These are phyloP conservation scores for Plasmopara viticola DNA, from an alignment of 352 stramenopile genomes.

Conservation along the genomic window DNA sequence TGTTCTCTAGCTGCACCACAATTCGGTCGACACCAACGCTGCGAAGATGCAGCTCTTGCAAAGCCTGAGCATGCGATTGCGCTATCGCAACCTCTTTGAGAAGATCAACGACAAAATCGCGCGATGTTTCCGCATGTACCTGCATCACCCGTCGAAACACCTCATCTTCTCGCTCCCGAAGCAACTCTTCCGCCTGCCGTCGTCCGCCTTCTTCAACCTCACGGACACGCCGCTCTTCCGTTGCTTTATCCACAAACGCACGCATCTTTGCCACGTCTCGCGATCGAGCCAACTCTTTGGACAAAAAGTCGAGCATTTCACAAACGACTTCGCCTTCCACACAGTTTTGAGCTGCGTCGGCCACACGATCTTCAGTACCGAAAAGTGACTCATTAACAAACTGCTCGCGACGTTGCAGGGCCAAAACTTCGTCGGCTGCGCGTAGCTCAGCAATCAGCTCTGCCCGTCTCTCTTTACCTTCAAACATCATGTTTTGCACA, in stretches of 20 bases:
- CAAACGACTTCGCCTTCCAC: conserved; percentile 86
- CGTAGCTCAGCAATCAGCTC: conserved; percentile 88
- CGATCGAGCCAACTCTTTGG: conserved; percentile 82
- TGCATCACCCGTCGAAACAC: conserved; percentile 70
- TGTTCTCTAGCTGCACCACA: conserved; percentile 43
- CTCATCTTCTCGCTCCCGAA: conserved; percentile 78
- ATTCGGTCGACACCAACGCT: conserved; percentile 38
- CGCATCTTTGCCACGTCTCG: conserved; percentile 74
- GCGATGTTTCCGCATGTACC: conserved; percentile 74
- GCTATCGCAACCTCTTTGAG: conserved; percentile 50
- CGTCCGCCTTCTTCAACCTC: conserved; percentile 84
- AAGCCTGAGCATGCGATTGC: conserved; percentile 37
- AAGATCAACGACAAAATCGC: conserved; percentile 63
- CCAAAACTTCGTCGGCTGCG: conserved; percentile 47
- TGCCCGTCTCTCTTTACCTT: conserved; percentile 80
- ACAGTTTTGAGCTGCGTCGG: conserved; percentile 44
- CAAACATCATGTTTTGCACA: conserved; percentile 93
- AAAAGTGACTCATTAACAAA: conserved; percentile 11
- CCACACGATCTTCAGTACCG: conserved; percentile 33
- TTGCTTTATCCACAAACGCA: conserved; percentile 62
- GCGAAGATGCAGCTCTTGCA: conserved; percentile 50
- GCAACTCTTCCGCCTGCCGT: conserved; percentile 80
- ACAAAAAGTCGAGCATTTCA: conserved; percentile 84
- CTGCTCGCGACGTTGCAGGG: conserved; percentile 12
- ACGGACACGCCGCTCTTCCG: conserved; percentile 55